Evolutionary conservation across 2,329 filamentous ascomycete genomes (phyloP).

Genomic region (Trichophyton schoenleinii): DNA sequence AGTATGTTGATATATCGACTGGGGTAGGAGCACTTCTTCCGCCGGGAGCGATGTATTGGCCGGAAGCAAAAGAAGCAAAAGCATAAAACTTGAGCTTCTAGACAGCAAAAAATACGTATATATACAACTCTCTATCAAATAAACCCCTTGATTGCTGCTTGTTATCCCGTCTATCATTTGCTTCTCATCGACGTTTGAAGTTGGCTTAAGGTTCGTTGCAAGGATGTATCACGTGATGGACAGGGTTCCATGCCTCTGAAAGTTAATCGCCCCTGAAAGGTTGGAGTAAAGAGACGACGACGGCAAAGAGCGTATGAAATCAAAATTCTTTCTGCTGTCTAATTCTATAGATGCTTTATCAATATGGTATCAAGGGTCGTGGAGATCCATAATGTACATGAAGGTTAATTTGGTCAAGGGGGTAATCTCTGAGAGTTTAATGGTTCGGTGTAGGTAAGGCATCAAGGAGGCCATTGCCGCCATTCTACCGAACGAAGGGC

Average conservation of each 20-base stretch:
- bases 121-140: neutral
- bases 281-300: neutral
- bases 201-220: no score
- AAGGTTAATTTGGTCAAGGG: no score
- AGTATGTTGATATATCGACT: neutral
- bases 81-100: neutral
- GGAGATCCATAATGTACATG: no score
- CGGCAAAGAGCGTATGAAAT: no score
- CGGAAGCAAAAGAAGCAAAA: neutral
- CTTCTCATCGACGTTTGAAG: neutral
- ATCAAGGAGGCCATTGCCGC: no score
- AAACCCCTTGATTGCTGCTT: neutral
- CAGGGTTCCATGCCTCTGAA: neutral
- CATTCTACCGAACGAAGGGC: neutral
- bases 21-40: neutral
- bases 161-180: neutral
- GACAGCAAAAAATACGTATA: neutral
- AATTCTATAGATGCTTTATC: no score
- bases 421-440: no score
- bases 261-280: neutral
- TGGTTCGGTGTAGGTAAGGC: no score
- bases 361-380: no score
- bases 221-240: neutral
- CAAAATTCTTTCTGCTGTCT: no score
- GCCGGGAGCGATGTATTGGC: neutral